Evolutionary conservation across 225 moss, liverwort and hornwort genomes (phyloP), one percentile per base, ranked within the genome.

Genomic region (Asterella californica): DNA sequence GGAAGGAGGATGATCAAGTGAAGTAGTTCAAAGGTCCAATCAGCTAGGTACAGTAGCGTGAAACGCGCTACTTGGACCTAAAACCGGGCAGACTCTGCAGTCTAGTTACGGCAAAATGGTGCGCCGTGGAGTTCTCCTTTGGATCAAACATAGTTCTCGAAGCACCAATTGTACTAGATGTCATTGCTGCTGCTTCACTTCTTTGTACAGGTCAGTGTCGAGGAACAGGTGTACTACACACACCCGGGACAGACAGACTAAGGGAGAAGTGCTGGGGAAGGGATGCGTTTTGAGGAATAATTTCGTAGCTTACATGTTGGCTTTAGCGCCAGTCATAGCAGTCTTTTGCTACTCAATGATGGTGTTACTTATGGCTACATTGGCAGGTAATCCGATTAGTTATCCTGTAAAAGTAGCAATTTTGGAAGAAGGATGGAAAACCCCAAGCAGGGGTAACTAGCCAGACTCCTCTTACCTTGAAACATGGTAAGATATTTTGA

Each of bases 1-100:
- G 57, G 75, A 72, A 29, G 49, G 72, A 74, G 76, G 76, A 76
- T 46, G 45, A 48, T 62, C 63, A 63, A 77, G 64, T 62, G 64
- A 77, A 77, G 77, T 77, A 64, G 61, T 46, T 49, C 27, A 36
- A 37, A 76, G 36, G 59, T 76, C 59, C 57, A 36, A 57, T 57
- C 19, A 76, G 47, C 63, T 47, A 77, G 38, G 63, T 46, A 42
- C 42, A 42, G 7, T 42, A 42, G 30, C 27, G 15, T 77, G 64
- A 64, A 64, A 47, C 50, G 48, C 18, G 27, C 29, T 63, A 7
- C n/a, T 30, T 30, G 63, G 18, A 77, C 64, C 30, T 27, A 46
- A 45, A 77, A 46, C 64, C 64, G 48, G 46, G 77, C 64, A 62
- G 64, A 63, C 18, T 45, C 29, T 76, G 24, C 24, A 76, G 37